phyloP scores from a whole-genome alignment of 2,329 filamentous ascomycete genomes.

The Paraphoma sp. region DNA sequence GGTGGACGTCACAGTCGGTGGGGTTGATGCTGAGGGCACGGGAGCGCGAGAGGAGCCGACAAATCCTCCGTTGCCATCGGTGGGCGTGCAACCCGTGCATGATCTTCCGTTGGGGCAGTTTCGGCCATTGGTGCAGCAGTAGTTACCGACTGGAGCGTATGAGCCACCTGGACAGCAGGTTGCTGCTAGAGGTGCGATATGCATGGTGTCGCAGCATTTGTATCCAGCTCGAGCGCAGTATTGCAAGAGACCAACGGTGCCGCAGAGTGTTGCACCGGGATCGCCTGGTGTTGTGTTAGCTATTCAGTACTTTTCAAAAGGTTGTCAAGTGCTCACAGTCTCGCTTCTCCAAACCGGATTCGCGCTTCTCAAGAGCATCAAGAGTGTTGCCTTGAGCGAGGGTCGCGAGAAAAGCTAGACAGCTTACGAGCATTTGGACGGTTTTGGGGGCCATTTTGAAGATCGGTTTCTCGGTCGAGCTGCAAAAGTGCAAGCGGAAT shows the following conservation, averaged over 20 bases:
- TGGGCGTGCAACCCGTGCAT: conserved; percentile 4
- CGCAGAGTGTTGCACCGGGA: conserved; percentile 6
- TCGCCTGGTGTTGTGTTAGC: not conserved
- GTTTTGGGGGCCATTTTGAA: not conserved
- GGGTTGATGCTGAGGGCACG: not conserved
- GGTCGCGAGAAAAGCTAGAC: not conserved
- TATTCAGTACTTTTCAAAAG: not conserved
- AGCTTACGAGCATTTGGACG: not conserved
- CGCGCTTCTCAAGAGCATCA: not conserved
- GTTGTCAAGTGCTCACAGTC: not conserved
- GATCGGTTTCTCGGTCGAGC: not conserved
- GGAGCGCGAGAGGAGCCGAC: not conserved
- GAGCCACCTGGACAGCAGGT: conserved; percentile 4
- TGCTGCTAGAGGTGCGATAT: conserved; percentile 1
- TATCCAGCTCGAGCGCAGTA: conserved; percentile 2
- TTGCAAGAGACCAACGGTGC: not conserved
- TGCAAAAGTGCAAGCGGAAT: not conserved
- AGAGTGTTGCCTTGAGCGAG: not conserved
- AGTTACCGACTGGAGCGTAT: conserved; percentile 5
- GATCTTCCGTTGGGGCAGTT: conserved; percentile 6
- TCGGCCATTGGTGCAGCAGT: conserved; percentile 4
- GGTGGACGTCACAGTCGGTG: not conserved
- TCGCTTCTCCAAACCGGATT: not conserved
- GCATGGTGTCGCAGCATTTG: conserved; percentile 4
- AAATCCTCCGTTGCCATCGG: not conserved